Evolutionary conservation across 1,284 basidiomycete species (phyloP).

Genomic region (Trichosporon ovoides): DNA sequence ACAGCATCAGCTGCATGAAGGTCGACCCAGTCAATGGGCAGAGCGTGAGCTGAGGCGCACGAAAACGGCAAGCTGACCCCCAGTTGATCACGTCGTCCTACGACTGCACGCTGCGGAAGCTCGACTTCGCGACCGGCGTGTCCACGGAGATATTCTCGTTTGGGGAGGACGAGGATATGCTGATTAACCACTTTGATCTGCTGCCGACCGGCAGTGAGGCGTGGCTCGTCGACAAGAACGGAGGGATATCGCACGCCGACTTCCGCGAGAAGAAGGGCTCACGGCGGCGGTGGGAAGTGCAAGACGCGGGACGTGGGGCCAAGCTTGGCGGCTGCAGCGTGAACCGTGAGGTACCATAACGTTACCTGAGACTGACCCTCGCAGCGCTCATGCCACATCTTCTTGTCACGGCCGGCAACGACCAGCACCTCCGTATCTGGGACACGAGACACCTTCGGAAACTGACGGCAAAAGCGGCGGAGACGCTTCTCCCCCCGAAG

Average conservation of each 20-base stretch:
- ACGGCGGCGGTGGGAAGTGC: slow-evolving; percentile 40
- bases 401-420: slow-evolving; percentile 45
- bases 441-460: slow-evolving; percentile 39
- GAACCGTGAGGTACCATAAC: slow-evolving; percentile 37
- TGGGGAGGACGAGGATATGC: slow-evolving; percentile 42
- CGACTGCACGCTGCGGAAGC: slow-evolving; percentile 50
- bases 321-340: slow-evolving; percentile 49
- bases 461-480: slow-evolving; percentile 21
- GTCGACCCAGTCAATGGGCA: slow-evolving; percentile 44
- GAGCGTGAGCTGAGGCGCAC: slow-evolving; percentile 32
- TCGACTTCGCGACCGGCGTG: slow-evolving; percentile 46
- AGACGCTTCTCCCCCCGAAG: slow-evolving; percentile 19
- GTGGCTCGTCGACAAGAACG: slow-evolving; percentile 49
- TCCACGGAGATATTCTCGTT: slow-evolving; percentile 49
- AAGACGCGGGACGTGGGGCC: slow-evolving; percentile 38
- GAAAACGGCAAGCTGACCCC: not conserved
- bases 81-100: slow-evolving; percentile 51
- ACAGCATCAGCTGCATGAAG: slow-evolving; percentile 46
- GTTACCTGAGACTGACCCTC: not conserved
- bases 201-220: slow-evolving; percentile 46
- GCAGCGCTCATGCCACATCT: slow-evolving; percentile 44
- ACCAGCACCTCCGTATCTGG: slow-evolving; percentile 46
- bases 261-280: slow-evolving; percentile 36
- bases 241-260: slow-evolving; percentile 51
- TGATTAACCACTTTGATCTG: slow-evolving; percentile 52